phyloP scores from a whole-genome alignment of 2,329 filamentous ascomycete species.

The Xylariaceae sp. region DNA sequence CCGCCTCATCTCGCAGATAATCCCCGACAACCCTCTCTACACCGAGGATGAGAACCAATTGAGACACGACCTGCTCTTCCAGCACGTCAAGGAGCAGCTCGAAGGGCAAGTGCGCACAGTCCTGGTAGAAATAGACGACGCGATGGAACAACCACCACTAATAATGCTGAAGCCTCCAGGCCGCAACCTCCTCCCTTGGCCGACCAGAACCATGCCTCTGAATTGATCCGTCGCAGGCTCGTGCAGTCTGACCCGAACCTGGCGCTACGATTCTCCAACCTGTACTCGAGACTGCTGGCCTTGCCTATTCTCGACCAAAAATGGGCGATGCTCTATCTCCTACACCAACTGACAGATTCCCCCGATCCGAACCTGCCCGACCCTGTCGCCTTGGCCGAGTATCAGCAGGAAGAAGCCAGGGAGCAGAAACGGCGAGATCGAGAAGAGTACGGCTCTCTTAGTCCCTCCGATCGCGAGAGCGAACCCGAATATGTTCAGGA shows the following conservation, averaged over 20 bases:
- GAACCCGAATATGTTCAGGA: constrained; percentile 14
- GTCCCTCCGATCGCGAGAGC: constrained; percentile 24
- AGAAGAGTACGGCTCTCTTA: constrained; percentile 22
- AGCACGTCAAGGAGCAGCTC: constrained; percentile 47
- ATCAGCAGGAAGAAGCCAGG: constrained; percentile 28
- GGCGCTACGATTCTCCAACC: constrained; percentile 79
- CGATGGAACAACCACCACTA: constrained; percentile 7
- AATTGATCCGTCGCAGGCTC: constrained; percentile 85
- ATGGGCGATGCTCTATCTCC: constrained; percentile 91
- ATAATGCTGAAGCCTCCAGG: constrained; percentile 28
- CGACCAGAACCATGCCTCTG: constrained; percentile 85
- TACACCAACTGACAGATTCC: constrained; percentile 75
- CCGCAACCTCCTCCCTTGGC: constrained; percentile 52
- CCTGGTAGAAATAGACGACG: background rate
- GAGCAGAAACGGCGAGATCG: constrained; percentile 16
- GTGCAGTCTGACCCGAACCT: constrained; percentile 72
- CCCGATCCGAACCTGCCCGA: constrained; percentile 50
- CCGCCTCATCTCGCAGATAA: constrained; percentile 68
- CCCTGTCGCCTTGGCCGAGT: constrained; percentile 30
- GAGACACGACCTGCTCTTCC: constrained; percentile 59
- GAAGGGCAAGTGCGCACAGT: constrained; percentile 40
- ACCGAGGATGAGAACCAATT: constrained; percentile 63
- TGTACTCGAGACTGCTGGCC: constrained; percentile 84
- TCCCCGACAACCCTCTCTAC: constrained; percentile 61
- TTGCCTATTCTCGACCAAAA: constrained; percentile 91